Base-by-base conservation (phyloP, 768 basidiomycete genomes). In the Phlebiopsis gigantea region DNA sequence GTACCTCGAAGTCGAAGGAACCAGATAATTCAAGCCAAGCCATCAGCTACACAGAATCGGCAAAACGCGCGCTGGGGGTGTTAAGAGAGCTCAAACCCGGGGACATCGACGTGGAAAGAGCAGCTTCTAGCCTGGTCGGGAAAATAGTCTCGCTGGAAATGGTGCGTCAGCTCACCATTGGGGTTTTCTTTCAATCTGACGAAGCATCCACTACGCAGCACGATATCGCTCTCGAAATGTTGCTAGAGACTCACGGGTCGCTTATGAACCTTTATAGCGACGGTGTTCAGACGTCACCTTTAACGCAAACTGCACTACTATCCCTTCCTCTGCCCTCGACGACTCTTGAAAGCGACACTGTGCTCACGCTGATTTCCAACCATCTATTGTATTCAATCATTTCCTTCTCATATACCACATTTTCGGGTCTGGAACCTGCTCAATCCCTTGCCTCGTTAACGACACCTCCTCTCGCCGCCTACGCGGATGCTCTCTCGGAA, bases 41-140 rank as follows among this genome's bases (percentile, higher is more conserved):
- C n/a, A 74, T 66, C 34, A 63, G 70, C 22, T 65, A 75, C 15
- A 71, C 74, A 6, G 66, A 71, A 8, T 62, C 75, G 17, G 80
- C 80, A 0, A 66, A 72, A 15, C 74, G 72, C 50, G 75, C 80
- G 51, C 66, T 92, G 7, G 57, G 56, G 1, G 61, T 68, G 2
- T 70, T 92, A 43, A 73, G 89, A 49, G 65, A 64, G 29, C 51
- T 79, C 19, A 71, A 69, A 45, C 71, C 77, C 0, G 73, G 72
- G 2, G 78, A 80, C 60, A 15, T 88, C 8, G 85, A 91, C 60
- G 77, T 90, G 5, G 91, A 93, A 69, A 77, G 85, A 34, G 88
- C 87, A 1, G 90, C 86, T 0, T 77, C 77, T 49, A 84, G 84
- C 57, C 70, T 91, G 4, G 65, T 83, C 5, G 85, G 81, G 7